These are phyloP conservation scores for Daldinia caldariorum DNA, from an alignment of 495 filamentous ascomycete genomes.

Conservation along the genomic window DNA sequence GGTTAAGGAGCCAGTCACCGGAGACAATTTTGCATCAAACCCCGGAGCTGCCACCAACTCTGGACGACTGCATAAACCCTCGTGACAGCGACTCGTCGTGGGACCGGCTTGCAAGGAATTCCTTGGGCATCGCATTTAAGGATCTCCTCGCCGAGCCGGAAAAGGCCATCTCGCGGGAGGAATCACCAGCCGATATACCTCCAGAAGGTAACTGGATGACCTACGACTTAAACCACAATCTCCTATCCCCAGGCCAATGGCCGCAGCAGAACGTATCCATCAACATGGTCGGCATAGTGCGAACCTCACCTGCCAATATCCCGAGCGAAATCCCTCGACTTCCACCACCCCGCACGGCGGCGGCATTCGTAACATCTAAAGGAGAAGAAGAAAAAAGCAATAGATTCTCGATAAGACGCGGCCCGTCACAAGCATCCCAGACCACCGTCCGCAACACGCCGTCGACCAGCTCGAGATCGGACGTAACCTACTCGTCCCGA, in stretches of 20 bases:
- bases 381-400: conserved; percentile 19
- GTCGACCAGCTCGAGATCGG: conserved; percentile 32
- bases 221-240: conserved; percentile 17
- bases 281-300: conserved; percentile 35
- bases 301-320: conserved; percentile 23
- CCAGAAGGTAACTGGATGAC: conserved; percentile 40
- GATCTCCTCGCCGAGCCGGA: conserved; percentile 41
- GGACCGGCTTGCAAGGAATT: conserved; percentile 40
- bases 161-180: neutral
- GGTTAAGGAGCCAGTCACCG: conserved; percentile 18
- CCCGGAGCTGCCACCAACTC: conserved; percentile 12
- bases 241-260: conserved; percentile 41
- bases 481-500: conserved; percentile 22
- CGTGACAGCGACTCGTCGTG: conserved; percentile 31
- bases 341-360: conserved; percentile 26
- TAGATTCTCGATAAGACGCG: conserved; percentile 3
- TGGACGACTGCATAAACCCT: conserved; percentile 10
- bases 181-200: conserved; percentile 6
- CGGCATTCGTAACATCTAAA: conserved; percentile 9
- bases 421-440: conserved; percentile 24
- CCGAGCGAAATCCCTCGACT: conserved; percentile 33
- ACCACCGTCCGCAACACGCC: conserved; percentile 24
- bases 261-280: conserved; percentile 24
- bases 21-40: conserved; percentile 12
- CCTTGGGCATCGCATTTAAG: conserved; percentile 50